A percentile compares a stretch with the other conserved stretches of the same genome.
Evolutionary conservation across 441 rosid genomes (phyloP).

Genomic region (Euphorbia schlechtendalii): DNA sequence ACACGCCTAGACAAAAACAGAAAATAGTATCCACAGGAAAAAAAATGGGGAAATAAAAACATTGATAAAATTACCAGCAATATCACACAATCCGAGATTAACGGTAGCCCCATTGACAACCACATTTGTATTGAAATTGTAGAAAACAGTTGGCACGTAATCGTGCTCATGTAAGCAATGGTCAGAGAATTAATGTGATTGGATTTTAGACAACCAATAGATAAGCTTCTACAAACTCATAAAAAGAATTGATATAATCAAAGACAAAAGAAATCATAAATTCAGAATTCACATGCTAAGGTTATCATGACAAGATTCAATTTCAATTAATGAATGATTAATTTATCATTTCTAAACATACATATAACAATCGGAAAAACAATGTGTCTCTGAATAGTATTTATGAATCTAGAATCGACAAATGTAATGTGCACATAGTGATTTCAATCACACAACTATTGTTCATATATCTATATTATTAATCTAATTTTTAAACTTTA

Average conservation of each 20-base stretch:
- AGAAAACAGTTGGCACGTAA: too few relatives aligned
- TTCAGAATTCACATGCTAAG: background rate
- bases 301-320: too few relatives aligned
- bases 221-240: slow-evolving; percentile 1
- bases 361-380: background rate
- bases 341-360: background rate
- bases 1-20: slow-evolving; percentile 15
- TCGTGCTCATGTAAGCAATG: slow-evolving; percentile 19
- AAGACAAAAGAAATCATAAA: background rate
- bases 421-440: too few relatives aligned
- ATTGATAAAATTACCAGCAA: slow-evolving; percentile 53
- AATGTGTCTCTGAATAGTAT: too few relatives aligned
- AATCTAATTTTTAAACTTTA: too few relatives aligned
- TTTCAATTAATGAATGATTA: background rate
- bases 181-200: slow-evolving; percentile 14
- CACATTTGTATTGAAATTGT: slow-evolving; percentile 93
- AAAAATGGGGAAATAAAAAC: background rate
- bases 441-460: background rate
- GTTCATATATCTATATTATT: background rate
- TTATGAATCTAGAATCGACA: too few relatives aligned
- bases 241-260: background rate
- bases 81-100: slow-evolving; percentile 84
- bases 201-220: background rate
- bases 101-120: slow-evolving; percentile 84
- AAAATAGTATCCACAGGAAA: background rate